Conservation (phyloP, 169 alveolate species). For the Plasmodium chabaudi region DNA sequence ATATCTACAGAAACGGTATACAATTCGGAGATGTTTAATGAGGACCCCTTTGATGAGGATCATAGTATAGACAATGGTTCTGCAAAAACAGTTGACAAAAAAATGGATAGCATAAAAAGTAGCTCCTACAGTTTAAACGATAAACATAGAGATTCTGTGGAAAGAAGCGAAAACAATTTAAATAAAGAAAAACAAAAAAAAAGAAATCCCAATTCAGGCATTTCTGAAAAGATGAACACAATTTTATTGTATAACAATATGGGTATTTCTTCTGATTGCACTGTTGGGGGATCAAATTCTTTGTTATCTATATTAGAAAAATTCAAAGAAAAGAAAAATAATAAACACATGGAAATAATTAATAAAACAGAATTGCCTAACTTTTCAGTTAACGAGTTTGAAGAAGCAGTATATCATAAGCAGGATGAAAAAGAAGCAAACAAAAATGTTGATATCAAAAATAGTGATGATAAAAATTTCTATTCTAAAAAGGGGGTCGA, state of each 20-base stretch:
- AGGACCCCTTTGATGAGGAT: too few species aligned
- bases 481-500: not conserved
- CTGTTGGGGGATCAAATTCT: not conserved
- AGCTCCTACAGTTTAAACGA: too few species aligned
- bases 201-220: conserved; percentile 6
- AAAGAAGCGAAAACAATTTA: too few species aligned
- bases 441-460: not conserved
- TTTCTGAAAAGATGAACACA: conserved; percentile 74
- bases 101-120: not conserved
- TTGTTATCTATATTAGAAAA: conserved; percentile 21
- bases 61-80: not conserved
- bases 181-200: conserved; percentile 54
- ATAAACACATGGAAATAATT: not conserved
- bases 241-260: conserved; percentile 31
- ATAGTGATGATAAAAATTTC: not conserved
- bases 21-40: too few species aligned
- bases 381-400: not conserved
- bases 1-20: too few species aligned
- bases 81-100: not conserved
- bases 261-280: not conserved
- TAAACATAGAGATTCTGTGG: not conserved
- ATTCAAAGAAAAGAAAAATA: conserved; percentile 31
- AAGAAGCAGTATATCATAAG: not conserved
- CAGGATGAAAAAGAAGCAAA: not conserved
- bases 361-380: not conserved